Conservation (phyloP, 2,329 filamentous ascomycete genomes). For the Diplocarpon mali region DNA sequence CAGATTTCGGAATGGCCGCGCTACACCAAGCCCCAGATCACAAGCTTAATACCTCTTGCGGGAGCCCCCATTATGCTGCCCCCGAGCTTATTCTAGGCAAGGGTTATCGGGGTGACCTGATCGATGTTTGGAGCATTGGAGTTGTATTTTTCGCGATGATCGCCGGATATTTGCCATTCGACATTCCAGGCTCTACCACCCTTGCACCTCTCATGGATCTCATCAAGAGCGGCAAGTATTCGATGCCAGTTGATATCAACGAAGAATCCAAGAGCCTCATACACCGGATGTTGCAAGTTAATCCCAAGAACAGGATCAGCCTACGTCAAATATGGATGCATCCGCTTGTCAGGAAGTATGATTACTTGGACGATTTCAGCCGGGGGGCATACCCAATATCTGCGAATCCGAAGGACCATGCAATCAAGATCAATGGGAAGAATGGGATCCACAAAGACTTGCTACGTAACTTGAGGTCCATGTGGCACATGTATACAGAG, state of each 20-base stretch:
- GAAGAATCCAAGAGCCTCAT: slow-evolving; percentile 69
- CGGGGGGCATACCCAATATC: slow-evolving; percentile 37
- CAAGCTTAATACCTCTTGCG: slow-evolving; percentile 79
- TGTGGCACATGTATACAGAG: slow-evolving; percentile 82
- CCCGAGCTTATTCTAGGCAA: slow-evolving; percentile 75
- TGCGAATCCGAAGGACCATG: slow-evolving; percentile 48
- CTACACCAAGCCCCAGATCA: slow-evolving; percentile 70
- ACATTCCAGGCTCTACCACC: slow-evolving; percentile 36
- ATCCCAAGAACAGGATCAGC: slow-evolving; percentile 68
- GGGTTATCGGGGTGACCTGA: slow-evolving; percentile 72
- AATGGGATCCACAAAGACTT: slow-evolving; percentile 72
- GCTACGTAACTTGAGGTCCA: slow-evolving; percentile 71
- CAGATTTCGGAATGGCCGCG: slow-evolving; percentile 96
- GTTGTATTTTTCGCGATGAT: slow-evolving; percentile 85
- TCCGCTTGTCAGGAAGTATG: slow-evolving; percentile 75
- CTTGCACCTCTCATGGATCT: slow-evolving; percentile 31
- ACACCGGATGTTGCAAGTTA: slow-evolving; percentile 62
- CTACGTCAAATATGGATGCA: slow-evolving; percentile 79
- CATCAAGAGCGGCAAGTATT: slow-evolving; percentile 48
- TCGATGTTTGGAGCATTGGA: slow-evolving; percentile 91
- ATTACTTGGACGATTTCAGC: slow-evolving; percentile 52
- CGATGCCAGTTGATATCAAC: slow-evolving; percentile 52
- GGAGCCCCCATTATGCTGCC: slow-evolving; percentile 92
- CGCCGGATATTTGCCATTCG: slow-evolving; percentile 74
- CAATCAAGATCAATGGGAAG: slow-evolving; percentile 44